phyloP scores from a whole-genome alignment of 2,329 filamentous ascomycete genomes.

The Graphiopsis chlorocephala region DNA sequence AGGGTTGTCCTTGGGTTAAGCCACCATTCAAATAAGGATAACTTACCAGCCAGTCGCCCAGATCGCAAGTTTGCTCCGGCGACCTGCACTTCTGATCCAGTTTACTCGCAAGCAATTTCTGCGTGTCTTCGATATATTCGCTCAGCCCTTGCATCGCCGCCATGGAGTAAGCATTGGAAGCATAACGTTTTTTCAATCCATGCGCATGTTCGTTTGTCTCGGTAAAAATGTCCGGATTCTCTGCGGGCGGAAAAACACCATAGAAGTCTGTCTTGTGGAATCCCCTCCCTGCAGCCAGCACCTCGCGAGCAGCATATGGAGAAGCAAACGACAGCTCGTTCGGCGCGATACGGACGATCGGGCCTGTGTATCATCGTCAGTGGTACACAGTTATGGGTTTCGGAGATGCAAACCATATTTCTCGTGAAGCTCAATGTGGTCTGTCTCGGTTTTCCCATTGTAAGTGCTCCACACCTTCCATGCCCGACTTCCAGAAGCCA shows the following conservation, averaged over 20 bases:
- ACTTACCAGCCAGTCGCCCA: slow-evolving; percentile 60
- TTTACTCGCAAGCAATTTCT: slow-evolving; percentile 63
- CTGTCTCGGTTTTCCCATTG: slow-evolving; percentile 33
- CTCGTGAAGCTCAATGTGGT: slow-evolving; percentile 65
- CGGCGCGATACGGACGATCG: slow-evolving; percentile 69
- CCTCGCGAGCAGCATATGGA: slow-evolving; percentile 68
- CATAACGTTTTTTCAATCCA: slow-evolving; percentile 68
- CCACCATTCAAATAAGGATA: neutral
- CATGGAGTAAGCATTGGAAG: slow-evolving; percentile 77
- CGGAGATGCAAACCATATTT: slow-evolving; percentile 60
- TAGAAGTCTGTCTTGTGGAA: slow-evolving; percentile 62
- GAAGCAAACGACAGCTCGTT: slow-evolving; percentile 72
- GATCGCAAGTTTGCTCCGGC: slow-evolving; percentile 40
- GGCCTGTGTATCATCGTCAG: slow-evolving; percentile 1
- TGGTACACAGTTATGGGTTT: neutral
- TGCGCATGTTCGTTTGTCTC: slow-evolving; percentile 74
- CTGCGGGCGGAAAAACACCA: slow-evolving; percentile 70
- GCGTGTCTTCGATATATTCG: slow-evolving; percentile 73
- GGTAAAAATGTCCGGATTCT: slow-evolving; percentile 71
- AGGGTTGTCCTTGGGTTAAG: neutral
- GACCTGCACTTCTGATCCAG: slow-evolving; percentile 42
- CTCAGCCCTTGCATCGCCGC: slow-evolving; percentile 74
- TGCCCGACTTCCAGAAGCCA: slow-evolving; percentile 31
- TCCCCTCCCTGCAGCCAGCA: slow-evolving; percentile 55
- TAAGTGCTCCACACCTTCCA: slow-evolving; percentile 27